Base-by-base conservation (phyloP, 495 filamentous ascomycete species). In the Penicillium samsonianum region DNA sequence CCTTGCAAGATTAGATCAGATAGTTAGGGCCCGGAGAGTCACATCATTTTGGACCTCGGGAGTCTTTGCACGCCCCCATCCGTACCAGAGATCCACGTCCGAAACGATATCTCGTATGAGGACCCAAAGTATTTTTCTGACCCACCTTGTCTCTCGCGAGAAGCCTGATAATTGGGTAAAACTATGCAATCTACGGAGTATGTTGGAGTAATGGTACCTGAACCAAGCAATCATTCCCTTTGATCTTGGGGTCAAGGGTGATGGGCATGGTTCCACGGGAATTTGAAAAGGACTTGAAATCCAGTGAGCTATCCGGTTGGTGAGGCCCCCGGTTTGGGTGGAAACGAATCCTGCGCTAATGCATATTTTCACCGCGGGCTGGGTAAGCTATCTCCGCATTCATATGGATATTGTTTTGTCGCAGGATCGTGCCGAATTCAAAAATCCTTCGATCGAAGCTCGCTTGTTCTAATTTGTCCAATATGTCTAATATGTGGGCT, bases 371-470 rank as follows among this genome's bases (percentile, higher is more conserved):
- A 55, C 52, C 41, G 46, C 52, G 41, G 41, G 43, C 33, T 40
- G 53, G n/a, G 25, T 35, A 55, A 25, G 28, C n/a, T n/a, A 33
- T 55, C 53, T 55, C 53, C 53, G 53, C 53, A 55, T 40, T 33
- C 30, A 33, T 42, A 31, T 44, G 31, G 3, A 41, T 30, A 20
- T 31, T 33, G 1, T 20, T 30, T 7, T 5, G 11, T 52, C 23
- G 22, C 26, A 53, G 19, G 53, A 47, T 55, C 53, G 19, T 48
- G 22, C 49, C 37, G 28, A 46, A 16, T 31, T 12, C 14, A 28
- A 12, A 37, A 47, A 14, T 44, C 28, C 41, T 45, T 55, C 40
- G 52, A 55, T 41, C 54, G 25, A 26, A 20, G n/a, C 43, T 47
- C 10, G 37, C 0, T 20, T 1, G 14, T 2, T 41, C 5, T 42